Evolutionary conservation across 768 basidiomycete genomes (phyloP), one percentile per base, ranked within the genome.

Genomic region (Amylocystis lapponica): DNA sequence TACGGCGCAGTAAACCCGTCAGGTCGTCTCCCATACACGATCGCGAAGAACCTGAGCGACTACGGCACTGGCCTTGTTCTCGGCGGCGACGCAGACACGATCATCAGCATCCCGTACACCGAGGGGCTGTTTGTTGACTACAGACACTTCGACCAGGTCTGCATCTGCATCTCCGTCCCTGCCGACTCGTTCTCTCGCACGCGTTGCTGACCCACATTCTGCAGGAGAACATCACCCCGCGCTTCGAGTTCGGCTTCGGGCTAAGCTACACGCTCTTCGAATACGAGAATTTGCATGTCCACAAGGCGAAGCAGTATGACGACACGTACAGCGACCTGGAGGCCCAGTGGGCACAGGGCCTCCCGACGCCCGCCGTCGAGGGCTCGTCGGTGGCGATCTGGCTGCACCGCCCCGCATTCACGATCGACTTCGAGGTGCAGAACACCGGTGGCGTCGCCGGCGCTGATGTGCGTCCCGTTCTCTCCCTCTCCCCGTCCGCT

Each of bases 161-260:
- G 64, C 51, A 10, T 11, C 26, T 29, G 2, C 7, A 21, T 40
- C 3, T 37, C 39, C 16, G 54, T 65, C 26, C 23, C 55, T 46
- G 12, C 13, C 14, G 25, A 8, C 13, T 39, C 4, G 3, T 12
- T 20, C 1, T 45, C 25, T 6, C 0, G 17, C 3, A 20, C 21
- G 10, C 82, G 17, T 14, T 16, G 16, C 22, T 22, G 9, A 27
- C 22, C 31, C 17, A 19, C 29, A 6, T 11, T 23, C 1, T 32
- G 26, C 41, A 83, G 75, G 65, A 75, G 56, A 75, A 79, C 46
- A 86, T 89, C 44, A 70, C 71, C 0, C 88, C 88, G 1, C 83
- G 85, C 26, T 90, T 78, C 52, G 86, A 89, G 55, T 96, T 95
- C 57, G 92, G 92, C 4, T 93, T 80, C 54, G 92, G 92, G 0